Evolutionary conservation across 1,284 basidiomycete genomes (phyloP).

Genomic region (Trichosporon ovoides): DNA sequence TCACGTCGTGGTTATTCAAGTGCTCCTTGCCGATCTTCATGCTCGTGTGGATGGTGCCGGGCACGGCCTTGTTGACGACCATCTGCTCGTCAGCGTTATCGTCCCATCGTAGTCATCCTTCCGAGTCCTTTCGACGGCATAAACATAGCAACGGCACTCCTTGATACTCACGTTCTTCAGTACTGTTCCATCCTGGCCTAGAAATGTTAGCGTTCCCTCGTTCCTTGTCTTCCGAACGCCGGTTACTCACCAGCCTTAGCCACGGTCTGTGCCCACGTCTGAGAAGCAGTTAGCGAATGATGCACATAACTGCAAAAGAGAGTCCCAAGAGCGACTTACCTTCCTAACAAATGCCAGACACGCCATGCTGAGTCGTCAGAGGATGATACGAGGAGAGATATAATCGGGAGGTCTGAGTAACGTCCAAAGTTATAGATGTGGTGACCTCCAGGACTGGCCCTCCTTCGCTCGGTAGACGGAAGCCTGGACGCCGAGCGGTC

Average conservation of each 20-base stretch:
- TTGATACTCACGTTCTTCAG: slow-evolving; percentile 7
- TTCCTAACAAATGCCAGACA: slow-evolving; percentile 1
- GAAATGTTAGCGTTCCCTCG: background rate
- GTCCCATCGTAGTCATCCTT: no score
- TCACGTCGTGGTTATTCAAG: slow-evolving; percentile 47
- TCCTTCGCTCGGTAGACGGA: background rate
- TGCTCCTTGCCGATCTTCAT: slow-evolving; percentile 40
- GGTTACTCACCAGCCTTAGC: slow-evolving; percentile 32
- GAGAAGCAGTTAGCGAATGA: background rate
- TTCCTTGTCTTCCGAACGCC: background rate
- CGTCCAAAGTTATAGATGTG: no score
- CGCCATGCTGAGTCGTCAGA: background rate
- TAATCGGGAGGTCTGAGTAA: background rate
- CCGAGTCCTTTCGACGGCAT: no score
- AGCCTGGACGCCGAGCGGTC: slow-evolving; percentile 3
- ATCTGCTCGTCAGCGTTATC: slow-evolving; percentile 27
- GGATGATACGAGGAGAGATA: background rate
- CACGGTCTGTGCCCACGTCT: slow-evolving; percentile 38
- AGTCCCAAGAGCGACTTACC: background rate
- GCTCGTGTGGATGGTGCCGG: slow-evolving; percentile 38
- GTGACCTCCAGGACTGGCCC: background rate
- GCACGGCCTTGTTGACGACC: slow-evolving; percentile 25
- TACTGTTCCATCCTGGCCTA: slow-evolving; percentile 29
- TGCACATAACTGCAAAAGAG: background rate
- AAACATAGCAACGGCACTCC: no score